Conservation (phyloP, 129 eudicot species). For the Glebionis coronaria region DNA sequence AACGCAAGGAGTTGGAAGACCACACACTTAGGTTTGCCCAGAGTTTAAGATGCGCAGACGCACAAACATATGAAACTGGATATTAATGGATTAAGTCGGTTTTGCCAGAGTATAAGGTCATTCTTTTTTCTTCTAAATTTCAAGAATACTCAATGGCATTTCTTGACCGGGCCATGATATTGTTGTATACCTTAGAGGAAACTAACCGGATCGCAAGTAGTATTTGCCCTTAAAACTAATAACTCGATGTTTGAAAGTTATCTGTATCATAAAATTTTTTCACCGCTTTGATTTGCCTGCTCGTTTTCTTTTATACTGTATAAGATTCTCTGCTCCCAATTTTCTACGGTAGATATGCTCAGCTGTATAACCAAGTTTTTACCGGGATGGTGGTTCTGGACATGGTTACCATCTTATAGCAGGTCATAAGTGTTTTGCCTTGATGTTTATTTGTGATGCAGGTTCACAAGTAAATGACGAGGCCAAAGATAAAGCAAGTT, state of each 20-base stretch:
- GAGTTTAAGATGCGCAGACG: neutral
- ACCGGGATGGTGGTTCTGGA: too few species aligned
- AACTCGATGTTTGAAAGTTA: too few species aligned
- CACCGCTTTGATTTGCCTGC: neutral
- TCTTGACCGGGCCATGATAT: too few species aligned
- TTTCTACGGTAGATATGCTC: neutral
- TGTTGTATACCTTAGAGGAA: neutral
- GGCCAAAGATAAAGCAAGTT: conserved; percentile 38
- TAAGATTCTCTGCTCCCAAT: neutral
- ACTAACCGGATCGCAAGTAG: neutral
- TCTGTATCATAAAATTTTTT: too few species aligned
- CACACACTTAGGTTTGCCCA: neutral
- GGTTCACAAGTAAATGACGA: conserved; percentile 47
- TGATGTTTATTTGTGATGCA: conserved; percentile 27
- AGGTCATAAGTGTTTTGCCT: conserved; percentile 8
- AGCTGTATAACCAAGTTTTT: too few species aligned
- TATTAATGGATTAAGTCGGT: neutral
- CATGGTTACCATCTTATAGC: neutral
- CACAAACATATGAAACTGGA: neutral
- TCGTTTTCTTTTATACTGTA: neutral
- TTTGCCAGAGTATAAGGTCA: neutral
- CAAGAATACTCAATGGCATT: neutral
- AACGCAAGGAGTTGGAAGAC: neutral
- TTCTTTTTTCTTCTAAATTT: neutral
- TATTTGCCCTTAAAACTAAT: neutral